Percentiles rank a stretch among this genome's conserved stretches.
These are phyloP conservation scores for Mangifera indica DNA, from an alignment of 345 rosid species.

Conservation along the genomic window DNA sequence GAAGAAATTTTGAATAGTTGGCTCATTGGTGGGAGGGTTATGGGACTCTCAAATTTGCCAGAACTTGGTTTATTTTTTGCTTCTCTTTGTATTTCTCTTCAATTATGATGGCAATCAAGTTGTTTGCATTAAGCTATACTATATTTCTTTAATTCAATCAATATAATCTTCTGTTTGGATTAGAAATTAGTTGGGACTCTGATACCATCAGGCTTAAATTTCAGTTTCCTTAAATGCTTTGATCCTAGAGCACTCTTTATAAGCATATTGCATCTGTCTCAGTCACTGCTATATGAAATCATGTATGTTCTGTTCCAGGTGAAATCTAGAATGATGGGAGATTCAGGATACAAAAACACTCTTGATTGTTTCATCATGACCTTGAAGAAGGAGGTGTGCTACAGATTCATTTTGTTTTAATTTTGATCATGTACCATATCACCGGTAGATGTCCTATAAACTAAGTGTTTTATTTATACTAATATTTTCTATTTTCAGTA, in stretches of 20 bases:
- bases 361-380: constrained; percentile 90
- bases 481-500: not conserved
- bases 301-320: constrained; percentile 52
- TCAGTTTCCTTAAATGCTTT: not conserved
- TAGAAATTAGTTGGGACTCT: no score
- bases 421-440: not conserved
- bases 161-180: no score
- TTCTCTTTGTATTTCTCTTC: no score
- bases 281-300: not conserved
- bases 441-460: not conserved
- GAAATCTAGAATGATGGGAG: constrained; percentile 99
- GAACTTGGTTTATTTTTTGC: no score
- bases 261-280: not conserved
- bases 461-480: not conserved
- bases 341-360: constrained; percentile 81
- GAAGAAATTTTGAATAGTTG: no score
- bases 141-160: no score
- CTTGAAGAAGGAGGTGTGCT: constrained; percentile 72
- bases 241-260: not conserved
- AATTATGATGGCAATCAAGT: no score
- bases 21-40: no score
- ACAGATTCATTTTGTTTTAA: not conserved
- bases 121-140: no score
- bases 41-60: no score
- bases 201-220: not conserved